Evolutionary conservation across 208 protist genomes (phyloP), one percentile per base, ranked within the genome.

Genomic region (Leishmania major): DNA sequence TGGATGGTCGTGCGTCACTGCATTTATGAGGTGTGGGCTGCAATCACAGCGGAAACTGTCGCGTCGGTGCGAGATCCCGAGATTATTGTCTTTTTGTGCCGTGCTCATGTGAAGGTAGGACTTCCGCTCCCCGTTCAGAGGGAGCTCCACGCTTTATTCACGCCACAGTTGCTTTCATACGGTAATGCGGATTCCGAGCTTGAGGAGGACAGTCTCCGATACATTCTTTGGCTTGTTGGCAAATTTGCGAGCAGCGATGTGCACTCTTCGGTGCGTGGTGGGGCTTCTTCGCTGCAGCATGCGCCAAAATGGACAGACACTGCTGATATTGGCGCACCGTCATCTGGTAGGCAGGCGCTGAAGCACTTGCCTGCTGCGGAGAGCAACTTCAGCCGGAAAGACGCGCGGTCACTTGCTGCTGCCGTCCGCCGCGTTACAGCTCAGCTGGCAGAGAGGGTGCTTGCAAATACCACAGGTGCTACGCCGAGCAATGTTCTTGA

Each of bases 11-110:
- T 62, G 5, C 75, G 49, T 8, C 80, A 72, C 40, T 86, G 78
- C 53, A n/a, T 86, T n/a, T 55, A 62, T 4, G 74, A 80, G 13
- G 25, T 83, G 3, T 86, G 83, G 83, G 1, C 22, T 3, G 78
- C 53, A 22, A 37, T 86, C 4, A 66, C 53, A 17, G 37, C 43
- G 17, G 83, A 86, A 51, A 59, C 60, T 17, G 80, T 72, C 0
- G 78, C 67, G 17, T 67, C 74, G 5, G 0, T 82, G 74, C 73
- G 76, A 35, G 78, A 86, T 77, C 78, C 75, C 17, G 75, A 77
- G 15, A 71, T 83, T 4, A 25, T 86, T 22, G n/a, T 11, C 7
- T 83, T 86, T 83, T 37, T 83, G 25, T 86, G 83, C 55, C 83
- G 83, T 45, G 47, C 57, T 13, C 71, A 83, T 35, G 75, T 25